Percentiles rank a stretch among this genome's conserved stretches.
These are phyloP conservation scores for Candida cerambycidarum DNA, from an alignment of 805 yeast genomes.

Conservation along the genomic window DNA sequence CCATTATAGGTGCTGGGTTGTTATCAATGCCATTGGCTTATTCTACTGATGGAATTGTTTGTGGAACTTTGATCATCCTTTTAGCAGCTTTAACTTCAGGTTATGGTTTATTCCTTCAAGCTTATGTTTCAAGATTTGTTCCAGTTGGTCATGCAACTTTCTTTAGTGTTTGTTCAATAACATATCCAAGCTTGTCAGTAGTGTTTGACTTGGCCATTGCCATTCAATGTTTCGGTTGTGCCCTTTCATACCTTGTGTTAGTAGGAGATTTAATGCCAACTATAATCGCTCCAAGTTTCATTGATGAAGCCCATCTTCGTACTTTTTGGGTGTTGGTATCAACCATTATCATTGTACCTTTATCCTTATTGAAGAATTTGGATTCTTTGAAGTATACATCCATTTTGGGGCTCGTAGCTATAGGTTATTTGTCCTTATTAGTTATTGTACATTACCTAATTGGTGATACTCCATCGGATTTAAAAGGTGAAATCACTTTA, in stretches of 20 bases:
- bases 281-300: constrained; percentile 32
- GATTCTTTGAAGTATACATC: constrained; percentile 88
- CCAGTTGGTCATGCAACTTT: constrained; percentile 66
- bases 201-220: constrained; percentile 75
- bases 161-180: constrained; percentile 64
- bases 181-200: constrained; percentile 65
- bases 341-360: constrained; percentile 46
- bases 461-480: constrained; percentile 48
- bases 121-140: constrained; percentile 54
- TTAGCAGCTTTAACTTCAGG: constrained; percentile 67
- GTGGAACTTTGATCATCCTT: constrained; percentile 55
- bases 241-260: constrained; percentile 70
- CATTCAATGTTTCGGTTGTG: constrained; percentile 78
- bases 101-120: constrained; percentile 65
- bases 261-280: constrained; percentile 79
- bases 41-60: constrained; percentile 60
- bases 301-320: constrained; percentile 31
- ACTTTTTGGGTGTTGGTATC: constrained; percentile 63
- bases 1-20: constrained; percentile 79
- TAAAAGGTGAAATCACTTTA: constrained; percentile 29
- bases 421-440: constrained; percentile 69
- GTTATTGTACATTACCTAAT: constrained; percentile 69
- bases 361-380: constrained; percentile 71
- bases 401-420: constrained; percentile 76
- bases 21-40: constrained; percentile 75